Evolutionary conservation across 768 basidiomycete species (phyloP), one percentile per base, ranked within the genome.

Genomic region (Candolleomyces efflorescens): DNA sequence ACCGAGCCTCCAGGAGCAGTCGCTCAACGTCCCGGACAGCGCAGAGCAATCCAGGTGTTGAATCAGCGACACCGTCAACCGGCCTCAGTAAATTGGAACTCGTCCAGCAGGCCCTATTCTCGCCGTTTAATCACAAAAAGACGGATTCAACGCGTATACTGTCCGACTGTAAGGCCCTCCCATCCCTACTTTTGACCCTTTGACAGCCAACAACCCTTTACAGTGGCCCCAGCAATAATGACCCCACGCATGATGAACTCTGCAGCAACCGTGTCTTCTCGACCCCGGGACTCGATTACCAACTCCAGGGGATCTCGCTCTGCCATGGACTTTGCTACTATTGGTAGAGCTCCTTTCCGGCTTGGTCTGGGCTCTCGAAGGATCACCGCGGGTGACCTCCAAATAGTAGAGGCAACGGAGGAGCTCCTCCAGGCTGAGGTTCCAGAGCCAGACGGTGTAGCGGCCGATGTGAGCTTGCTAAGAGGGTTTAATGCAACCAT

Each of bases 401-500:
- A 90, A 71, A 87, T 93, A 55, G 82, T 87, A 43, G 92, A 93
- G 73, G 90, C 87, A 4, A 85, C 89, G 5, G 85, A 89, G 23
- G 89, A 92, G 67, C 74, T 94, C 10, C 81, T 94, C 38, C 73
- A 77, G 15, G 79, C 77, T 4, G 85, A 89, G 32, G 81, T 94
- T 1, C 91, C 91, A 2, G 90, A 92, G 63, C 82, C 82, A 15
- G 82, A 83, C 13, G 87, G 85, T 39, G 78, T 87, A 27, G 87
- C 87, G 4, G 79, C 81, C 15, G 82, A 84, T 64, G 86, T 94
- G 52, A 92, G 90, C 64, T 78, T 98, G 36, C 74, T 97, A 43
- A 84, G 89, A 46, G 96, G 96, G 0, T 98, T 98, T 72, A 89
- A 92, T 65, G 96, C 96, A 17, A 98, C 96, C 2, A 90, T 97